Evolutionary conservation across 805 yeast genomes (phyloP), one percentile per base, ranked within the genome.

Genomic region (Dipodascopsis uninucleata): DNA sequence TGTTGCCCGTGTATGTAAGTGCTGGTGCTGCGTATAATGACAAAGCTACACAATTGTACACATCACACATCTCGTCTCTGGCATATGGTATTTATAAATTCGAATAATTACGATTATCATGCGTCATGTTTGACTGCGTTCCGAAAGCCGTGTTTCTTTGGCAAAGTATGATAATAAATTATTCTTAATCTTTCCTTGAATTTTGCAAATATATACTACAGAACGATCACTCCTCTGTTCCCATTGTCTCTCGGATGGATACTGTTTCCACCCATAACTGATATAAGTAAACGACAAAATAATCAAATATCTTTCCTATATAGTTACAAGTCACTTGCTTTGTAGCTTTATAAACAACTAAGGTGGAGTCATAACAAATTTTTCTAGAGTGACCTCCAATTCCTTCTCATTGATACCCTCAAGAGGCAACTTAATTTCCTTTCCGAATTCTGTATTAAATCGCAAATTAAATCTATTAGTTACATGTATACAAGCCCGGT

Each of bases 31-130:
- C 70, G 16, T 69, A 69, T 10, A 48, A 59, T 18, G 72, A 69
- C 23, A 42, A 47, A 1, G 76, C 73, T 33, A 63, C 65, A 37
- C 77, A 74, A 48, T 34, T 79, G 10, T 79, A 77, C 57, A 68
- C 70, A 24, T 69, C 59, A 22, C 76, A 65, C 4, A 47, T 59
- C 8, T 64, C 65, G 0, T 71, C 81, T 34, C 56, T 83, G 31
- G 90, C 85, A 3, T 83, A 86, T 86, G 84, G 82, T n/a, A 65
- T 77, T 28, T 83, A 79, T 57, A 71, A 71, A 53, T 77, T 73
- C 49, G 72, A n/a, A n/a, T n/a, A n/a, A n/a, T n/a, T n/a, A n/a
- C n/a, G n/a, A n/a, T n/a, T n/a, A n/a, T n/a, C n/a, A n/a, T n/a
- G n/a, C n/a, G n/a, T n/a, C n/a, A n/a, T 33, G 28, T 44, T 49